Evolutionary conservation across 192 early-diverging fungal species (phyloP).

Genomic region (Gamsiella multidivaricata): DNA sequence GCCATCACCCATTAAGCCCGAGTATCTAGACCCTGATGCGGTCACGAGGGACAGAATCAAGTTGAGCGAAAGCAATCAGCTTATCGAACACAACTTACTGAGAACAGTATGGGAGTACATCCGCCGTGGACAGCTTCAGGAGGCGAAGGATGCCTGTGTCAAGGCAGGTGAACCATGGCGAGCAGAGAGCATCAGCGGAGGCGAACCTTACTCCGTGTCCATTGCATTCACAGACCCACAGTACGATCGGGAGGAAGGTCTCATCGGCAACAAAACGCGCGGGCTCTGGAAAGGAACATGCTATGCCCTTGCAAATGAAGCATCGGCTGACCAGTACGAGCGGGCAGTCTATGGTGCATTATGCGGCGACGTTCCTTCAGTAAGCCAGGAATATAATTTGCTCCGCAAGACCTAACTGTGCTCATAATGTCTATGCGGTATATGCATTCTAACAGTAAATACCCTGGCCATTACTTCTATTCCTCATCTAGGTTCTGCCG

Average conservation of each 20-base stretch:
- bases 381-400: conserved; percentile 28
- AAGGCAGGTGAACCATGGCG: conserved; percentile 83
- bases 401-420: too few species aligned
- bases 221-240: conserved; percentile 29
- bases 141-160: conserved; percentile 78
- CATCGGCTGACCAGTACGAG: conserved; percentile 70
- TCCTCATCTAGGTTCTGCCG: conserved; percentile 60
- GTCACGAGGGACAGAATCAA: conserved; percentile 34
- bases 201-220: conserved; percentile 48
- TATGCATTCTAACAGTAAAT: too few species aligned
- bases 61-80: conserved; percentile 20
- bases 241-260: conserved; percentile 40
- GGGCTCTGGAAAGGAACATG: conserved; percentile 76
- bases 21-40: conserved; percentile 38
- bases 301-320: conserved; percentile 65
- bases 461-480: neutral
- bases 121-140: conserved; percentile 72
- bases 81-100: conserved; percentile 64
- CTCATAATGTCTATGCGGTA: too few species aligned
- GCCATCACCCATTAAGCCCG: neutral
- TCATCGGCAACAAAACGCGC: conserved; percentile 69
- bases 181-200: conserved; percentile 81
- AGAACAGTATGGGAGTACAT: conserved; percentile 81
- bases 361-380: conserved; percentile 78
- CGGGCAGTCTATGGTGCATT: conserved; percentile 83